Conservation (phyloP, 2,329 filamentous ascomycete species). For the Amauroascus niger region DNA sequence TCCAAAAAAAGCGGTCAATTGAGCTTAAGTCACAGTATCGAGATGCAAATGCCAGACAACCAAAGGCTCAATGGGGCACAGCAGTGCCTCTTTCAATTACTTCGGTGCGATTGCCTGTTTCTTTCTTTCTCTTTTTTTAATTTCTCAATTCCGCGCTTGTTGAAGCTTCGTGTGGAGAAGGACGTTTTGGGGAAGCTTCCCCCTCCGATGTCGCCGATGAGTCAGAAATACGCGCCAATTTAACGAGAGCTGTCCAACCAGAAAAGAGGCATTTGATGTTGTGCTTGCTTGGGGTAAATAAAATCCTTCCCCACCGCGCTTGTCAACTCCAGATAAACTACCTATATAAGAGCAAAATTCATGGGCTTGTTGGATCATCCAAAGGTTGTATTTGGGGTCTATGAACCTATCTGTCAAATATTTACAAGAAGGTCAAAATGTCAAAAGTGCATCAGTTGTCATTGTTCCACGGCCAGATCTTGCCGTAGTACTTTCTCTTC, state of each 20-base stretch:
- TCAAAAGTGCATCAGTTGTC: neutral
- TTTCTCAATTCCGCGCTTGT: no score
- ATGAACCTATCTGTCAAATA: slow-evolving; percentile 1
- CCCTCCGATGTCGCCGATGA: slow-evolving; percentile 12
- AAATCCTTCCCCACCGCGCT: no score
- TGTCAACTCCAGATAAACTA: no score
- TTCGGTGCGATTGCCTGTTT: neutral
- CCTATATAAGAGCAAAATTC: no score
- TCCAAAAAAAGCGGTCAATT: neutral
- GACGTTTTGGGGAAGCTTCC: neutral
- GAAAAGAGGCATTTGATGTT: neutral
- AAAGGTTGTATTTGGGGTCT: neutral
- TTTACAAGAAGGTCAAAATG: slow-evolving; percentile 5
- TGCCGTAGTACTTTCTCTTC: neutral
- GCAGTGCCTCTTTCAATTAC: neutral
- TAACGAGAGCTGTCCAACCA: neutral
- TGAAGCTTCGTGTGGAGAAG: slow-evolving; percentile 1
- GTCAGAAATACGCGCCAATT: neutral
- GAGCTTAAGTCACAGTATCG: neutral
- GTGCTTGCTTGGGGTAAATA: neutral
- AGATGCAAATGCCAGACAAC: neutral
- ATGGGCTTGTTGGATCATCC: no score
- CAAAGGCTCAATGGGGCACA: neutral
- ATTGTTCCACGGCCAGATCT: neutral
- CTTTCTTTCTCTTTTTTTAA: neutral